These are phyloP conservation scores for Craterostigma plantagineum DNA, from an alignment of 257 asterid genomes.

Conservation along the genomic window DNA sequence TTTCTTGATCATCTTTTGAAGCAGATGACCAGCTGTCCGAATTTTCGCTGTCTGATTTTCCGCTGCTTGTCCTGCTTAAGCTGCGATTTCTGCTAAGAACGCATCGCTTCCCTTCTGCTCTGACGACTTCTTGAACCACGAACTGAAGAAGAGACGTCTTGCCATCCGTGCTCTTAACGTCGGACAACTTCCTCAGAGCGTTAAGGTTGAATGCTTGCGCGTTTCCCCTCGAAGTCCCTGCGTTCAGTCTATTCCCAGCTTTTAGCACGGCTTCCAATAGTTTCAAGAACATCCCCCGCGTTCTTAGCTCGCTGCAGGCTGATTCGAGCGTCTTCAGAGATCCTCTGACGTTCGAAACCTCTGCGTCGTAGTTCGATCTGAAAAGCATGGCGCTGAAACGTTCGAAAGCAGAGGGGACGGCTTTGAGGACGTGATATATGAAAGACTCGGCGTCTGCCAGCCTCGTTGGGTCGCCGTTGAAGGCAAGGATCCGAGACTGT, in stretches of 20 bases:
- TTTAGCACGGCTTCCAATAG: conserved; percentile 82
- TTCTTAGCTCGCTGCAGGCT: conserved; percentile 61
- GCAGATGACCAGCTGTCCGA: conserved; percentile 10
- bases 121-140: conserved; percentile 77
- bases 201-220: conserved; percentile 79
- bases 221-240: conserved; percentile 75
- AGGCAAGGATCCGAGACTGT: conserved; percentile 31
- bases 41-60: too few relatives aligned
- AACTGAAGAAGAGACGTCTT: conserved; percentile 73
- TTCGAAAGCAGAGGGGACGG: conserved; percentile 59
- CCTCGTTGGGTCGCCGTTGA: conserved; percentile 52
- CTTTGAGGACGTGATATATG: conserved; percentile 61
- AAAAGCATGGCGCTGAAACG: conserved; percentile 62
- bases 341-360: conserved; percentile 29
- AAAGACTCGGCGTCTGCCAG: conserved; percentile 84
- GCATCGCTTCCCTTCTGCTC: conserved; percentile 85
- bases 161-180: conserved; percentile 78
- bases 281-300: conserved; percentile 66
- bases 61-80: conserved; percentile 30
- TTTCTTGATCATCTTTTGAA: conserved; percentile 40
- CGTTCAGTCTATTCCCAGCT: conserved; percentile 78
- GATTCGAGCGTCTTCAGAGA: conserved; percentile 33
- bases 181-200: conserved; percentile 60
- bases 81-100: conserved; percentile 30
- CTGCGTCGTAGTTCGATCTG: conserved; percentile 30